phyloP scores from a whole-genome alignment of 495 filamentous ascomycete species.

The Penicillium pancosmium region DNA sequence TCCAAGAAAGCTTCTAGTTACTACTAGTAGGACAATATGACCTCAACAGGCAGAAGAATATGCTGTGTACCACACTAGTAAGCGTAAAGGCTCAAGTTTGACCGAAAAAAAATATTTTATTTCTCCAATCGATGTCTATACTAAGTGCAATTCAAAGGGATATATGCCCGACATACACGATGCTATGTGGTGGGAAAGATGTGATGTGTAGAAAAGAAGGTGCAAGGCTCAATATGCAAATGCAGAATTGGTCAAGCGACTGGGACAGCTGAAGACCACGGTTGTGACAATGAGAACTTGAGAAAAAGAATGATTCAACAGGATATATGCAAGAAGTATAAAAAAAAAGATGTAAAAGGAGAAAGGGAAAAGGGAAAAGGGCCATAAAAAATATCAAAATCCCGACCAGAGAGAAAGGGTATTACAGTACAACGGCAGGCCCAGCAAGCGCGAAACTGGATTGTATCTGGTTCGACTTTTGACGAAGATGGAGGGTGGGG shows the following conservation, averaged over 20 bases:
- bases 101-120: neutral
- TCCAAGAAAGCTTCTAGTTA: no score
- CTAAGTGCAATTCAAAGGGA: constrained; percentile 11
- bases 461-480: constrained; percentile 2
- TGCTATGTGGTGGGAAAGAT: constrained; percentile 4
- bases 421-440: constrained; percentile 14
- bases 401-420: constrained; percentile 9
- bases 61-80: no score
- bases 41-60: no score
- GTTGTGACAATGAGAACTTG: neutral
- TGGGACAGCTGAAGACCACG: neutral
- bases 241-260: constrained; percentile 14
- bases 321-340: constrained; percentile 13
- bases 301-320: neutral
- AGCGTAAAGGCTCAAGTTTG: neutral
- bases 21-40: no score
- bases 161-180: constrained; percentile 3
- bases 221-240: constrained; percentile 20
- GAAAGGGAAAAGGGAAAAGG: neutral
- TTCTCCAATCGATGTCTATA: constrained; percentile 13
- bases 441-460: constrained; percentile 10
- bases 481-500: neutral
- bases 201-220: constrained; percentile 1
- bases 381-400: constrained; percentile 1
- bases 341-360: constrained; percentile 7